phyloP scores from a whole-genome alignment of 2,329 filamentous ascomycete genomes.

The Fusarium setosum region DNA sequence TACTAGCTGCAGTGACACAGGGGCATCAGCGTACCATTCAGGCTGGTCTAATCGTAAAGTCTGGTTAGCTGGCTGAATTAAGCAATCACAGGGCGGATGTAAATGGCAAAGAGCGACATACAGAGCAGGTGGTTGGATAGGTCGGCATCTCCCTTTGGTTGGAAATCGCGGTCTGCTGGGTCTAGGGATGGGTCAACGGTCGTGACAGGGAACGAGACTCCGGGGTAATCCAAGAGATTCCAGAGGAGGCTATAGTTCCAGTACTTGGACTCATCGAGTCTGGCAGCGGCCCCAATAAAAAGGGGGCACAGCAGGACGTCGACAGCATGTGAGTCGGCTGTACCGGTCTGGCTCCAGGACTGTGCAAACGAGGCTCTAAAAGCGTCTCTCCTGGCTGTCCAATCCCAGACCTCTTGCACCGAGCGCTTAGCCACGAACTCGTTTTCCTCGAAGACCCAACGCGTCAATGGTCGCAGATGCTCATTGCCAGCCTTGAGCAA shows the following conservation, averaged over 20 bases:
- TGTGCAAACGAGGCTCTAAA: no score
- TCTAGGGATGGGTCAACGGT: background rate
- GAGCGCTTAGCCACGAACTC: no score
- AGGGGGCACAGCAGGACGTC: background rate
- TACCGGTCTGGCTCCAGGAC: no score
- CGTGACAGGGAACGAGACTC: background rate
- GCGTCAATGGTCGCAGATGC: no score
- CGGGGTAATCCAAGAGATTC: background rate
- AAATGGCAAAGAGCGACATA: no score
- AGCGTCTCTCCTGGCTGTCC: no score
- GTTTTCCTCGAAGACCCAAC: no score
- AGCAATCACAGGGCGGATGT: no score
- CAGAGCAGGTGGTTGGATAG: background rate
- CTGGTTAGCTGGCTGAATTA: no score
- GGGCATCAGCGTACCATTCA: constrained; percentile 10
- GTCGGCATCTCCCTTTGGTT: background rate
- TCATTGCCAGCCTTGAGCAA: no score
- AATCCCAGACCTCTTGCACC: no score
- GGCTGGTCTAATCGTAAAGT: constrained; percentile 13
- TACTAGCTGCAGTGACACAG: constrained; percentile 28
- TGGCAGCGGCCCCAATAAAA: background rate
- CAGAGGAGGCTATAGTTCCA: background rate
- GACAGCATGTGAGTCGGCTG: no score
- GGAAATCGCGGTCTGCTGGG: background rate
- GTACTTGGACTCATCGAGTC: background rate